A percentile compares a stretch with the other conserved stretches of the same genome.
These are phyloP conservation scores for Pyrenochaeta sp. DNA, from an alignment of 2,329 filamentous ascomycete genomes.

Conservation along the genomic window DNA sequence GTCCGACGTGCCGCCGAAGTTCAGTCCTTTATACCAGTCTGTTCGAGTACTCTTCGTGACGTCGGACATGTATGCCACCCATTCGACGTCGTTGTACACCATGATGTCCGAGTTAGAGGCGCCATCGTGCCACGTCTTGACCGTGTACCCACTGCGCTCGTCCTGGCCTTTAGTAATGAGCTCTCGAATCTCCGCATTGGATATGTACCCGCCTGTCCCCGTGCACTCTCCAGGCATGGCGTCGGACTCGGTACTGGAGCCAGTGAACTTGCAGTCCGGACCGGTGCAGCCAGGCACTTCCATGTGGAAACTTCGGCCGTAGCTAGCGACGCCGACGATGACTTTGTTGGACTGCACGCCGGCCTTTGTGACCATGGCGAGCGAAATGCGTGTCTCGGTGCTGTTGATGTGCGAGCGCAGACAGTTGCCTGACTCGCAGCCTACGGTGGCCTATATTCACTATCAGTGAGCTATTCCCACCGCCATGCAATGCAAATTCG, in stretches of 20 bases:
- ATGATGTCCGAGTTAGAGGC: constrained; percentile 14
- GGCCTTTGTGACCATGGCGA: constrained; percentile 51
- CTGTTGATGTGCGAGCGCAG: constrained; percentile 47
- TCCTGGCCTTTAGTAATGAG: neutral
- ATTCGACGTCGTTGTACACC: constrained; percentile 25
- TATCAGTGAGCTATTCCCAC: too few relatives aligned
- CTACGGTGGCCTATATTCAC: too few relatives aligned
- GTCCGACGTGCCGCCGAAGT: constrained; percentile 45
- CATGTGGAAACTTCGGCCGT: constrained; percentile 48
- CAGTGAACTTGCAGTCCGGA: constrained; percentile 45
- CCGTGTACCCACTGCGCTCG: neutral
- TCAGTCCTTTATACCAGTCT: constrained; percentile 23
- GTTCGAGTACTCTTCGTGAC: constrained; percentile 29
- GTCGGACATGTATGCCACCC: constrained; percentile 29
- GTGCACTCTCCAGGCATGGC: constrained; percentile 50
- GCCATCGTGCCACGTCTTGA: neutral
- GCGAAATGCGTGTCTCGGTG: constrained; percentile 44
- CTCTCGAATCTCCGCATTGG: neutral
- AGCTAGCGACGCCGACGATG: constrained; percentile 44
- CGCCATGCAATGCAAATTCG: too few relatives aligned
- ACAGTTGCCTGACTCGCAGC: constrained; percentile 39
- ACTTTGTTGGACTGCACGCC: constrained; percentile 39
- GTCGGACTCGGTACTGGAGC: constrained; percentile 29
- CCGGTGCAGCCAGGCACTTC: constrained; percentile 37
- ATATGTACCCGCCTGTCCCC: constrained; percentile 44